A percentile compares a stretch with the other conserved stretches of the same genome.
Conservation (phyloP, 305 asterid genomes). For the Fraxinus angustifolia region DNA sequence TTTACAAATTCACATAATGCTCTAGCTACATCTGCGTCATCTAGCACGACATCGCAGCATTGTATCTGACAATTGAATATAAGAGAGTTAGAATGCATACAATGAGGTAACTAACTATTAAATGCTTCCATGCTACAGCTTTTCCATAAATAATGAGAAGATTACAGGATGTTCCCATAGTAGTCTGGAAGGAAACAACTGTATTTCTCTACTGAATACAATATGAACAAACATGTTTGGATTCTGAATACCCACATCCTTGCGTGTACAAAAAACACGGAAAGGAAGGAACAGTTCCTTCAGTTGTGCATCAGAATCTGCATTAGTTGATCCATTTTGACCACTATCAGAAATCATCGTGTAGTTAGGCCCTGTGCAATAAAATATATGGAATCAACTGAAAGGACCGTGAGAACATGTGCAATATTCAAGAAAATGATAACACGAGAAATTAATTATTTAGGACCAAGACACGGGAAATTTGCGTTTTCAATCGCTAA, state of each 20-base stretch:
- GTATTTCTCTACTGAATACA: neutral
- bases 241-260: slow-evolving; percentile 48
- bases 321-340: slow-evolving; percentile 22
- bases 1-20: slow-evolving; percentile 62
- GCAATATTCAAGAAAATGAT: neutral
- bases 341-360: slow-evolving; percentile 25
- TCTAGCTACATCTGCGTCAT: slow-evolving; percentile 61
- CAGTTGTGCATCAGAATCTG: slow-evolving; percentile 36
- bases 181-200: neutral
- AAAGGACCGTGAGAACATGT: neutral
- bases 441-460: neutral
- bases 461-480: neutral
- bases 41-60: slow-evolving; percentile 69
- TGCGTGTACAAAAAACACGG: slow-evolving; percentile 67
- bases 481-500: neutral
- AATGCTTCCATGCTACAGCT: neutral
- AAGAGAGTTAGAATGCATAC: slow-evolving; percentile 3
- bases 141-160: neutral
- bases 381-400: neutral
- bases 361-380: slow-evolving; percentile 39
- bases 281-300: slow-evolving; percentile 69
- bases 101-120: neutral
- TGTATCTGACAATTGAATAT: slow-evolving; percentile 45
- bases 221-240: neutral
- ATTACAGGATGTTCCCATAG: neutral